Base-by-base conservation (phyloP, 306 rosid genomes). In the Rosa lucieae region DNA sequence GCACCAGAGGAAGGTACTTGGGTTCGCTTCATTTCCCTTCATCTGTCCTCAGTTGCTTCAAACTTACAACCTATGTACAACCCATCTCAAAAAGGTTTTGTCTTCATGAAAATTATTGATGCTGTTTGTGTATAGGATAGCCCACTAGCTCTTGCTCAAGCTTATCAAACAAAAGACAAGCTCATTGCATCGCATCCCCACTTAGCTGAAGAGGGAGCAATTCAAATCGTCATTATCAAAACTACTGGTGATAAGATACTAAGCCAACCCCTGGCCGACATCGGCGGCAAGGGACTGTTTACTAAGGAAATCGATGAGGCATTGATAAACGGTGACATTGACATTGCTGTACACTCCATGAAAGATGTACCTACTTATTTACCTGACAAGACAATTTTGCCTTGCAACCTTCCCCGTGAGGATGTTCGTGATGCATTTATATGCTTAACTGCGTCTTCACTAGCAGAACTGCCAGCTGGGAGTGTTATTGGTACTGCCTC, bases 301-400 rank as follows among this genome's bases (percentile, higher is more conserved):
- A 94, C 98, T 9, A 94, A 94, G 85, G 98, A 94, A 81, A 94
- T 92, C 26, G 98, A 94, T 1, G 96, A 92, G 80, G 98, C 98
- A 15, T 96, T 92, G 48, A 74, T 94, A 62, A 92, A 86, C 8
- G 78, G 93, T 15, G 94, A 89, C 5, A 80, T 94, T 44, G 97
- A 94, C 83, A 92, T 94, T 74, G 97, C 97, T 15, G 97, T 92
- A 49, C 98, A 94, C 76, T 94, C 97, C 2, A 94, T 94, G 98
- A 94, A 94, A 77, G 98, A 94, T 39, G 98, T 94, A 20, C 98
- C 98, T 1, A 94, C 98, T 5, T 88, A 88, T 79, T 81, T 94
- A 67, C 97, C 98, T 0, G 90, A 92, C 26, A 75, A 87, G 82
- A 94, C 93, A 14, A 87, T 92, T 80, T 79, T 92, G 21, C 98